A percentile compares a stretch with the other conserved stretches of the same genome.
Conservation (phyloP, 331 rosid genomes). For the Quercus lobata region DNA sequence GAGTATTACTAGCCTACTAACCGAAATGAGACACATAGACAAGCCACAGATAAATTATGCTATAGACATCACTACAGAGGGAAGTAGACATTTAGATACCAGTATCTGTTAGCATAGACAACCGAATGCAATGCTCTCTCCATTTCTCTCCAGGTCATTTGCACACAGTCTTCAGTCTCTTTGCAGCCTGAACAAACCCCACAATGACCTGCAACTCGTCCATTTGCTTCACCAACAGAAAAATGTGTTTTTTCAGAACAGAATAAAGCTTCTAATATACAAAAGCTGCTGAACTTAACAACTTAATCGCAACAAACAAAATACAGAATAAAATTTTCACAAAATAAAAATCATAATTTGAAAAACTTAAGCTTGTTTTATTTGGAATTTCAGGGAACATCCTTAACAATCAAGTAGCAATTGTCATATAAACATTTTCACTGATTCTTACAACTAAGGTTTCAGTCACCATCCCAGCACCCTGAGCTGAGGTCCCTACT, state of each 20-base stretch:
- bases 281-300: not conserved
- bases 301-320: not conserved
- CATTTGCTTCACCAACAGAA: slow-evolving; percentile 63
- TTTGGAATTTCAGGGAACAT: too few species aligned
- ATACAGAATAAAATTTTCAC: not conserved
- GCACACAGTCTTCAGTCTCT: slow-evolving; percentile 84
- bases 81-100: slow-evolving; percentile 45
- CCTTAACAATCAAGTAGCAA: too few species aligned
- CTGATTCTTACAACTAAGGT: too few species aligned
- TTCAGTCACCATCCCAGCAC: too few species aligned
- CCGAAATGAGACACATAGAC: slow-evolving; percentile 33
- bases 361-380: too few species aligned
- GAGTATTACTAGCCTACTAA: slow-evolving; percentile 33
- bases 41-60: slow-evolving; percentile 50
- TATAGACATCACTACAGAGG: slow-evolving; percentile 47
- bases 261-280: not conserved
- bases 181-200: slow-evolving; percentile 95
- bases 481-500: too few species aligned
- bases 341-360: too few species aligned
- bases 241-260: not conserved
- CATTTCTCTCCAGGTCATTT: slow-evolving; percentile 50
- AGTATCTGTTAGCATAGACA: slow-evolving; percentile 60
- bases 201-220: slow-evolving; percentile 94
- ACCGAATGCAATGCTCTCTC: slow-evolving; percentile 16
- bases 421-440: too few species aligned